phyloP scores from a whole-genome alignment of 495 filamentous ascomycete genomes.

The Parmelia sp. region DNA sequence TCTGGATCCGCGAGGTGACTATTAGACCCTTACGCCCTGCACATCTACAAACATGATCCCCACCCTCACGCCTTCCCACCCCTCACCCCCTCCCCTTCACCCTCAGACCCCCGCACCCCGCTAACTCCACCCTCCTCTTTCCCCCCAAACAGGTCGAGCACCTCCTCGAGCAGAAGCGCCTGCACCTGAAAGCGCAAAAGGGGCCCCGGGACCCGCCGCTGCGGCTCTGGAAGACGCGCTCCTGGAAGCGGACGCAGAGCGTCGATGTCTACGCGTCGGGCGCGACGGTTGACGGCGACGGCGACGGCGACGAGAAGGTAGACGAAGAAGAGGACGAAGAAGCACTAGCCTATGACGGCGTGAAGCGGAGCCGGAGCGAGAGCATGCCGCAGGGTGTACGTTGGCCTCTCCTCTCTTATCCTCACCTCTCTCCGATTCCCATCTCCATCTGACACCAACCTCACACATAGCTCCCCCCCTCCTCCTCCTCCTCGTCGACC shows the following conservation, averaged over 20 bases:
- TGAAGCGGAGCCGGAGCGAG: no score
- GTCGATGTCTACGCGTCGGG: not conserved
- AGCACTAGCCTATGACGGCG: no score
- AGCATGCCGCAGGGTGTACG: not conserved
- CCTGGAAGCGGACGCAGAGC: not conserved
- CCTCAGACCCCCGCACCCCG: not conserved
- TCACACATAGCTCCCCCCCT: no score
- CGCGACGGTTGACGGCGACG: not conserved
- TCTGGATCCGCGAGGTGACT: conserved; percentile 27
- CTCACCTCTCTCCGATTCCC: not conserved
- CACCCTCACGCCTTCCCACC: not conserved
- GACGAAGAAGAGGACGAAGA: no score
- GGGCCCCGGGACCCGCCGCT: not conserved
- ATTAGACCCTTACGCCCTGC: no score
- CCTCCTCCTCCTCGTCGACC: not conserved
- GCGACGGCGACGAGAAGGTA: not conserved
- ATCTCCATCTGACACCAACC: not conserved
- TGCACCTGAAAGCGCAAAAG: conserved; percentile 14
- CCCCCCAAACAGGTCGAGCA: conserved; percentile 16
- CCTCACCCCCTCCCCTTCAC: not conserved
- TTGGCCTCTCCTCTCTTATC: not conserved
- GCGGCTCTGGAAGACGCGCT: not conserved
- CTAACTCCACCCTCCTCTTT: not conserved
- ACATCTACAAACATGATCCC: no score
- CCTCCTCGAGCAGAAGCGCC: conserved; percentile 16